Evolutionary conservation across 345 rosid genomes (phyloP).

Genomic region (Brassica cretica): DNA sequence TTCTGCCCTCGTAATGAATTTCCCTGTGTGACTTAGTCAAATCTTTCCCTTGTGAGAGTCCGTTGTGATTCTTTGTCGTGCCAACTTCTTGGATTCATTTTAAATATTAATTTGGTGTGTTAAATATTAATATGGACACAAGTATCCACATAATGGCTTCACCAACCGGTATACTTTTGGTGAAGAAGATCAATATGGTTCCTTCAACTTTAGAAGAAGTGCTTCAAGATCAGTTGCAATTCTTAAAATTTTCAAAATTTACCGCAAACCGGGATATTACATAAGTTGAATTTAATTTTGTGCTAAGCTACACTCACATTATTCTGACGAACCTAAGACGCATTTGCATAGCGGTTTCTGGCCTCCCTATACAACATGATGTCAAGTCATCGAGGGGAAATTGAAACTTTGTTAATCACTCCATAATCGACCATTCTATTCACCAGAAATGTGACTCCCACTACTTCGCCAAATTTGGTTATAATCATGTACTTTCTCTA

Average conservation of each 20-base stretch:
- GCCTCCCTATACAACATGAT: no score
- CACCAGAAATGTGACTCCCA: not conserved
- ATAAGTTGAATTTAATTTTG: no score
- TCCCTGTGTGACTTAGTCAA: not conserved
- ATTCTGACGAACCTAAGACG: no score
- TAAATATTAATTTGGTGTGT: not conserved
- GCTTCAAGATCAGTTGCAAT: no score
- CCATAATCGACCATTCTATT: not conserved
- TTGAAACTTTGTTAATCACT: not conserved
- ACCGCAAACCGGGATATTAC: no score
- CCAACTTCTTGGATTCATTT: not conserved
- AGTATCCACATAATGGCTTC: no score
- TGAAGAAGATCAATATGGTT: no score
- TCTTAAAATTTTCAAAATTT: no score
- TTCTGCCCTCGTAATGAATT: not conserved
- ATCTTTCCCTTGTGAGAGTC: not conserved
- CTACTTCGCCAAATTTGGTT: not conserved
- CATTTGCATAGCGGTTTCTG: no score
- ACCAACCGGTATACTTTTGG: no score
- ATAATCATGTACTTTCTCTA: not conserved
- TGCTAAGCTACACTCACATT: no score
- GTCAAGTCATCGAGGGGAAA: not conserved
- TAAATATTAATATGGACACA: not conserved
- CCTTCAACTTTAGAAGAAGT: no score
- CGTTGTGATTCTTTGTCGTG: not conserved